phyloP scores from a whole-genome alignment of 768 basidiomycete species.

The Tricholoma sp. region DNA sequence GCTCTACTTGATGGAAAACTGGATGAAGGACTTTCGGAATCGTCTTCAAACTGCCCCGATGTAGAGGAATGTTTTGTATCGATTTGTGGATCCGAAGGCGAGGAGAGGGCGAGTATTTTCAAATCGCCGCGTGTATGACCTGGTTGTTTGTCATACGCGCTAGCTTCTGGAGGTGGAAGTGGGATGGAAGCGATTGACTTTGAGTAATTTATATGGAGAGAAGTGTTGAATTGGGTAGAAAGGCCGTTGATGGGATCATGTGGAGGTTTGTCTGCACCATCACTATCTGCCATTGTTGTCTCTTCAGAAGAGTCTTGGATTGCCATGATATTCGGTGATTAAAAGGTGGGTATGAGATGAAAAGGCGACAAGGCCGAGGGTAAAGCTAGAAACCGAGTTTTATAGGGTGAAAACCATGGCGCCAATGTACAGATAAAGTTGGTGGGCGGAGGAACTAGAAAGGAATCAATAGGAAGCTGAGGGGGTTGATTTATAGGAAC shows the following conservation, averaged over 20 bases:
- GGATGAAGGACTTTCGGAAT: slow-evolving; percentile 53
- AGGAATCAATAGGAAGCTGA: background rate
- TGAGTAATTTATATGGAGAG: slow-evolving; percentile 17
- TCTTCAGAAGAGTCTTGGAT: slow-evolving; percentile 44
- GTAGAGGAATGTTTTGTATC: slow-evolving; percentile 29
- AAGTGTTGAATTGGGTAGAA: slow-evolving; percentile 21
- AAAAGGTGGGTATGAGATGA: slow-evolving; percentile 20
- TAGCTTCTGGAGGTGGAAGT: slow-evolving; percentile 47
- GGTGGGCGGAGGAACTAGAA: slow-evolving; percentile 16
- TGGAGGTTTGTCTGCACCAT: slow-evolving; percentile 59
- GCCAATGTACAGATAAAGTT: slow-evolving; percentile 30
- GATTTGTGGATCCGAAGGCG: slow-evolving; percentile 25
- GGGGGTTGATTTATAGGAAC: background rate
- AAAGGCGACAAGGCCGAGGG: slow-evolving; percentile 18
- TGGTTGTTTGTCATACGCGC: slow-evolving; percentile 44
- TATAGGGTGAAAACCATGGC: slow-evolving; percentile 42
- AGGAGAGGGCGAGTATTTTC: slow-evolving; percentile 38
- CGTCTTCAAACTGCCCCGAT: slow-evolving; percentile 54
- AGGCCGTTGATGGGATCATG: slow-evolving; percentile 22
- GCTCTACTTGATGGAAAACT: slow-evolving; percentile 45
- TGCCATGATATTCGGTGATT: slow-evolving; percentile 31
- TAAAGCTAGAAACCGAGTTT: slow-evolving; percentile 16
- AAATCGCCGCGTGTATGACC: slow-evolving; percentile 42
- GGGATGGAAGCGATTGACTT: slow-evolving; percentile 28
- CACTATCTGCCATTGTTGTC: slow-evolving; percentile 48